Base-by-base conservation (phyloP, 1,284 basidiomycete genomes). In the Ceratobasidium sp. region DNA sequence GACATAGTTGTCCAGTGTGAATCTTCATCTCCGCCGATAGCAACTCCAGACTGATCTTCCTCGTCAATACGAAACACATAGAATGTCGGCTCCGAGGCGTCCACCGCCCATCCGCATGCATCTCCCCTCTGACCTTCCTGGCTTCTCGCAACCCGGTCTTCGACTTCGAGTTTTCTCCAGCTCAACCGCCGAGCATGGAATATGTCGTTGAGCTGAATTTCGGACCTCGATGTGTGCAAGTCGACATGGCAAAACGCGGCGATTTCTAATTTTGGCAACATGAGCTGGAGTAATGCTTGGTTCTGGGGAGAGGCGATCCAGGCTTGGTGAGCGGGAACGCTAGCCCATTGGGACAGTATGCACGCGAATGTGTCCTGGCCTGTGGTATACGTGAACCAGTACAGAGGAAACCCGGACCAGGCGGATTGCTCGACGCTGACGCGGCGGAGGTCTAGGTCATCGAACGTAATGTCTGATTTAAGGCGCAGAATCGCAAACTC, bases 301-400 rank as follows among this genome's bases (percentile, higher is more conserved):
- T 65, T 65, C 62, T 65, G 62, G 0, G 27, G n/a, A 20, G 62
- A 65, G 32, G 52, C 62, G 62, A 65, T 65, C 62, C 62, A 65
- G 25, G 15, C 49, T 42, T 65, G 49, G 49, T 65, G 62, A 17
- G 62, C 62, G 35, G 38, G 38, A 12, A 65, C 62, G 38, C 50
- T 53, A 0, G 40, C 49, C 62, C 62, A 65, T 53, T 65, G 62
- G 10, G 49, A 52, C 45, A 65, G 38, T n/a, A 65, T 65, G 62
- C 62, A 65, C 17, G 42, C 49, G 27, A 42, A 53, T 6, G 62
- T 65, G 8, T 65, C 49, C 7, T 35, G 34, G 54, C 22, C 35
- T 1, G 43, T 38, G 8, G 49, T 32, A n/a, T 65, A 65, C n/a
- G 38, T 65, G 27, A 65, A 65, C 62, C 62, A 65, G 38, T 65